Evolutionary conservation across 1,139 yeast species (phyloP).

Genomic region (Candida mesenterica): DNA sequence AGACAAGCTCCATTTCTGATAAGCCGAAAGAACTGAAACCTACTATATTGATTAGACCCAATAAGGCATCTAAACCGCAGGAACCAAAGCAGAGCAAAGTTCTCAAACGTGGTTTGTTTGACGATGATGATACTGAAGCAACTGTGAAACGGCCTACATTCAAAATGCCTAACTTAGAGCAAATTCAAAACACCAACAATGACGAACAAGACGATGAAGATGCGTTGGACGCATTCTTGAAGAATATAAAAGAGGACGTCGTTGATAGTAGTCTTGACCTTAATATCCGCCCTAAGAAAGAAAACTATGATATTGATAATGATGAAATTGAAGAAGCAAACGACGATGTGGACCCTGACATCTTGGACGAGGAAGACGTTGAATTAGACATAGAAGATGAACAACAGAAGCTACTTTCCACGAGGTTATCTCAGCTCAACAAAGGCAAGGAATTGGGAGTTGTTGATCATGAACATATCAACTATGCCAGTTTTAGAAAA

Average conservation of each 20-base stretch:
- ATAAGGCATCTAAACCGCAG: too few relatives aligned
- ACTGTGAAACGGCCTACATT: constrained; percentile 19
- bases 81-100: too few relatives aligned
- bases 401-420: constrained; percentile 24
- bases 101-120: constrained; percentile 12
- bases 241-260: constrained; percentile 1
- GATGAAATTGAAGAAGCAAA: constrained; percentile 15
- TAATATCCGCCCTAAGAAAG: too few relatives aligned
- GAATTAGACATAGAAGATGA: constrained; percentile 22
- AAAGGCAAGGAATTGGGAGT: constrained; percentile 33
- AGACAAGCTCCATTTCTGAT: constrained; percentile 5
- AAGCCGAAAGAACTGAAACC: not conserved
- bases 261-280: too few relatives aligned
- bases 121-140: constrained; percentile 22
- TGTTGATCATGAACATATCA: constrained; percentile 46
- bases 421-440: constrained; percentile 31
- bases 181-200: too few relatives aligned
- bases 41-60: too few relatives aligned
- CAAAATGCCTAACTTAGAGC: constrained; percentile 24
- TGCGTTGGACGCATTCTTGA: constrained; percentile 11
- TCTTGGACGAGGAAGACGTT: constrained; percentile 12
- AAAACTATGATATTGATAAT: not conserved
- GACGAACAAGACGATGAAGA: constrained; percentile 4
- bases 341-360: constrained; percentile 15
- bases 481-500: constrained; percentile 58